Base-by-base conservation (phyloP, 768 basidiomycete genomes). In the Xerocomellus dryophilus region DNA sequence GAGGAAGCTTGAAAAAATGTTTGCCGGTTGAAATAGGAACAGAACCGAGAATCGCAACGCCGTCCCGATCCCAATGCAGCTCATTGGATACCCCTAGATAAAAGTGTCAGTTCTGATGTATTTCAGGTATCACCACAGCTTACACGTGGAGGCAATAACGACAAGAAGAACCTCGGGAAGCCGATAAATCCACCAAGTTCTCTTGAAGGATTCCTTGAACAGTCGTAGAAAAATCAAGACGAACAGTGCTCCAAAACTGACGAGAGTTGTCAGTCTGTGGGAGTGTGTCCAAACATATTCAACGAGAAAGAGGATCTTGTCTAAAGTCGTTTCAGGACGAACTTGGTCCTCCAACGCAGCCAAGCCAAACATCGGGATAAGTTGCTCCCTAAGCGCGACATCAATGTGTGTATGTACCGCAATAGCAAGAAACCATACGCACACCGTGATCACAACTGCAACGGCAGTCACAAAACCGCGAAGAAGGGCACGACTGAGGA, bases 321-420 rank as follows among this genome's bases (percentile, higher is more conserved):
- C 84, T 20, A 90, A 59, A 0, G 92, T 85, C 3, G 84, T 79
- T 59, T 86, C 75, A 4, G 86, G 86, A 62, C 86, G 81, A 11
- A 81, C 47, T 17, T 66, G 40, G 50, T 78, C 78, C 56, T 82
- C 77, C 11, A 91, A 73, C 3, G 71, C 70, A 7, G 73, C 73
- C 23, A 98, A 78, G 23, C 94, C 94, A 43, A 97, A 80, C 88
- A 98, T 94, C 0, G 94, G 92, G 25, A 93, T 84, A 17, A 94
- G 74, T 66, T 94, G 90, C 70, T 90, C 88, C 40, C 89, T 91
- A 47, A 29, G 32, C 6, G 14, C 12, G 31, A 38, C 7, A 29
- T 49, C 48, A 59, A 11, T n/a, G n/a, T n/a, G n/a, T 31, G 18
- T 23, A 21, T 21, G 56, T 50, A 51, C 40, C 27, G 32, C 11